Conservation (phyloP, 164 flowering plant species). For the Macadamia integrifolia region DNA sequence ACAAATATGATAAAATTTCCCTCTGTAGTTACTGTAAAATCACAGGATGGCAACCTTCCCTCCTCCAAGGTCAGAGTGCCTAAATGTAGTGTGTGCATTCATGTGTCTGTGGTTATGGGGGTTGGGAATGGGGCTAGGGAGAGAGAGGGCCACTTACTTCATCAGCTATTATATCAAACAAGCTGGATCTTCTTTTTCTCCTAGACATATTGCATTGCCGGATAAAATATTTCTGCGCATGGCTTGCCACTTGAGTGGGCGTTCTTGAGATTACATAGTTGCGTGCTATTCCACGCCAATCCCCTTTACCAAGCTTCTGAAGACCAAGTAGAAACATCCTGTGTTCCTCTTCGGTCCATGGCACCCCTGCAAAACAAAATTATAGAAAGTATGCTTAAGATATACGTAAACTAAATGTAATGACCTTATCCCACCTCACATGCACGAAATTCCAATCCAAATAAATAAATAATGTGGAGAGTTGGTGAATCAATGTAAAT, state of each 20-base stretch:
- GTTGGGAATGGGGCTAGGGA: neutral
- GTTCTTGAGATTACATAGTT: slow-evolving; percentile 79
- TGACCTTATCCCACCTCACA: neutral
- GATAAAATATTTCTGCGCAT: slow-evolving; percentile 87
- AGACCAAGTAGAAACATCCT: slow-evolving; percentile 83
- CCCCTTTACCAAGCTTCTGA: slow-evolving; percentile 92
- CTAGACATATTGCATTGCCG: slow-evolving; percentile 69
- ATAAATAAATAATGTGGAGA: neutral
- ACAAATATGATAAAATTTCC: too few relatives aligned
- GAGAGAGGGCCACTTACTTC: slow-evolving; percentile 42
- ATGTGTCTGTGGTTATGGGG: neutral
- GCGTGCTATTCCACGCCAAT: slow-evolving; percentile 94
- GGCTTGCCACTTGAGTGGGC: slow-evolving; percentile 94
- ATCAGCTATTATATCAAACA: slow-evolving; percentile 84
- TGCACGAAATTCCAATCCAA: neutral
- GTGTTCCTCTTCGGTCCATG: slow-evolving; percentile 96
- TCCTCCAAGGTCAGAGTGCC: too few relatives aligned
- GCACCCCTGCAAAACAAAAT: slow-evolving; percentile 46
- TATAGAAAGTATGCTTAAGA: neutral
- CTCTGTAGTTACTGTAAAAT: too few relatives aligned
- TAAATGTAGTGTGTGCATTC: neutral
- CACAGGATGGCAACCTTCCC: too few relatives aligned
- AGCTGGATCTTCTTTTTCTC: slow-evolving; percentile 82
- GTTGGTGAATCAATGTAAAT: too few relatives aligned
- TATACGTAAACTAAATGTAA: neutral